A percentile compares a stretch with the other conserved stretches of the same genome.
Evolutionary conservation across 2,329 filamentous ascomycete species (phyloP).

Genomic region (Aureobasidium sp.): DNA sequence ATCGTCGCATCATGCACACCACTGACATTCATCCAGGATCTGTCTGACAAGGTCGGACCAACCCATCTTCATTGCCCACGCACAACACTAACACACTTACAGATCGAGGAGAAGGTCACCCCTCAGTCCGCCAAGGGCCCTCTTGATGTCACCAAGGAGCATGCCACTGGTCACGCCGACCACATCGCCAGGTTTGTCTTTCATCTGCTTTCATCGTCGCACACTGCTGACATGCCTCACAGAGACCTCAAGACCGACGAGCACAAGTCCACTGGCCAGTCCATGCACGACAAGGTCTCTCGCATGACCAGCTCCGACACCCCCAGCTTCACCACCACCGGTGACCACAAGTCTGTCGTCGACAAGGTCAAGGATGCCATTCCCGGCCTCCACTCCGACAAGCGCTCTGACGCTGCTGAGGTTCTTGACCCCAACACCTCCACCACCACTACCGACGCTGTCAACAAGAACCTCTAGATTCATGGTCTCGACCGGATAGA

Average conservation of each 20-base stretch:
- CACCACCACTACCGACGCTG: neutral
- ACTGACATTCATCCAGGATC: conserved; percentile 10
- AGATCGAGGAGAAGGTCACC: conserved; percentile 2
- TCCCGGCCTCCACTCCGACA: conserved; percentile 5
- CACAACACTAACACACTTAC: neutral
- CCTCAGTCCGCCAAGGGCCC: conserved; percentile 9
- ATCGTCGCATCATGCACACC: neutral
- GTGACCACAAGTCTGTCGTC: conserved; percentile 1
- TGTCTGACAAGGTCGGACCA: conserved; percentile 7
- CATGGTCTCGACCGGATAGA: neutral
- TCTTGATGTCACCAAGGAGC: conserved; percentile 3
- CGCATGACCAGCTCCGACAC: neutral
- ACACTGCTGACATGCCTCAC: neutral
- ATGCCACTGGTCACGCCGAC: conserved; percentile 2
- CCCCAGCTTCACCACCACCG: neutral
- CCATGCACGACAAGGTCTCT: conserved; percentile 8
- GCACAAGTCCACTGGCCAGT: conserved; percentile 8
- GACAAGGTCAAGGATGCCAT: conserved; percentile 12
- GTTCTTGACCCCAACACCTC: conserved; percentile 1
- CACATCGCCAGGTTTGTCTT: conserved; percentile 4
- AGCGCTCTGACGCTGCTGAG: conserved; percentile 6
- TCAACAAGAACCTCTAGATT: conserved; percentile 8
- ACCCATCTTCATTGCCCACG: neutral
- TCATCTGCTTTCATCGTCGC: neutral
- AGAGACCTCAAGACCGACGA: conserved; percentile 11